These are phyloP conservation scores for Deuterostichococcus epilithicus DNA, from an alignment of 139 green algal genomes.

Conservation along the genomic window DNA sequence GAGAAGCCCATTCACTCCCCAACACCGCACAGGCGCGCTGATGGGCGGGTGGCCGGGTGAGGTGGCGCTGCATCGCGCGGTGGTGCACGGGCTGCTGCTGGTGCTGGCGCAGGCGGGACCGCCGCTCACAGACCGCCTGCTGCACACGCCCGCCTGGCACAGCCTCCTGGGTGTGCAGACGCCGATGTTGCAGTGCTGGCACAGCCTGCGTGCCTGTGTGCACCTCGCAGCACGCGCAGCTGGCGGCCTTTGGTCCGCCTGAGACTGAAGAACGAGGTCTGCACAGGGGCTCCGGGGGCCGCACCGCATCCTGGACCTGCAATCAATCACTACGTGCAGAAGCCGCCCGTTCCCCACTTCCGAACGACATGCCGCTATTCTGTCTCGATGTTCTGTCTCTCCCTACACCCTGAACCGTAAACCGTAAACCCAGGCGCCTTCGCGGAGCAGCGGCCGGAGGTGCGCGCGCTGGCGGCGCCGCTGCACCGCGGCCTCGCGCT, in stretches of 20 bases:
- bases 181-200: background rate
- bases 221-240: background rate
- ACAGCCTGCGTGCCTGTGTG: background rate
- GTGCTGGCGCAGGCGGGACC: conserved; percentile 42
- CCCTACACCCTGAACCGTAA: too few relatives aligned
- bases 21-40: conserved; percentile 6
- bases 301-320: background rate
- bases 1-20: too few relatives aligned
- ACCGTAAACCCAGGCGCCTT: conserved; percentile 18
- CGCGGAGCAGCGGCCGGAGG: conserved; percentile 16
- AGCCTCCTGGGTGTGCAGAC: conserved; percentile 30
- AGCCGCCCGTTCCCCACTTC: too few relatives aligned
- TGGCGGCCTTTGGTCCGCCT: too few relatives aligned
- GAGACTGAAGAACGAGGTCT: background rate
- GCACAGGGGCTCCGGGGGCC: background rate
- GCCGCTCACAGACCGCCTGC: conserved; percentile 28
- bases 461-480: conserved; percentile 22
- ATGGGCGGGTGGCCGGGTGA: conserved; percentile 21
- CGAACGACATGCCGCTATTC: too few relatives aligned
- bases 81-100: conserved; percentile 47
- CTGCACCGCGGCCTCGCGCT: conserved; percentile 27
- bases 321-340: too few relatives aligned
- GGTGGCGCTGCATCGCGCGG: conserved; percentile 26
- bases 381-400: too few relatives aligned
- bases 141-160: conserved; percentile 46